These are phyloP conservation scores for Saposhnikovia divaricata DNA, from an alignment of 129 eudicot species.

Conservation along the genomic window DNA sequence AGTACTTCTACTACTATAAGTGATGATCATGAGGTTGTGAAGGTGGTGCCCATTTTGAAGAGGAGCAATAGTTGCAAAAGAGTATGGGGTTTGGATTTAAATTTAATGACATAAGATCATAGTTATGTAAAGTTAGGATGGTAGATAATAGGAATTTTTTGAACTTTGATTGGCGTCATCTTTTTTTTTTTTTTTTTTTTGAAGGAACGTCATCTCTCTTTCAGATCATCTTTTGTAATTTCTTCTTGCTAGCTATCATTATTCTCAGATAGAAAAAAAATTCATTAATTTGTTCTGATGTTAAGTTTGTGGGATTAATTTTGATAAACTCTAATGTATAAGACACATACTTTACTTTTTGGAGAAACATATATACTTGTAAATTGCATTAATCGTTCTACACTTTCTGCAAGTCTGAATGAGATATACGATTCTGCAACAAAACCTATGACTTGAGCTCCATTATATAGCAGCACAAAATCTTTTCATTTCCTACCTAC, in stretches of 20 bases:
- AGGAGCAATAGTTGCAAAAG: not conserved
- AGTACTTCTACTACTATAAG: not conserved
- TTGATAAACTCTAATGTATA: too few species aligned
- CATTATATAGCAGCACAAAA: too few species aligned
- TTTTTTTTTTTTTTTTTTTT: too few species aligned
- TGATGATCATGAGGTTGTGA: not conserved
- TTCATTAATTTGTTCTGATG: not conserved
- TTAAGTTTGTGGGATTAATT: not conserved
- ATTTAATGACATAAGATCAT: slow-evolving; percentile 12
- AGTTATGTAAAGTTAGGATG: slow-evolving; percentile 4
- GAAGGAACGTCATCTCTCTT: not conserved
- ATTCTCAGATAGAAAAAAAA: not conserved
- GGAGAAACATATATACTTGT: too few species aligned
- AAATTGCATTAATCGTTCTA: too few species aligned
- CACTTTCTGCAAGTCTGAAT: too few species aligned
- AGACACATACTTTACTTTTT: too few species aligned
- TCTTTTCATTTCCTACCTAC: too few species aligned
- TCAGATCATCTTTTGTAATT: not conserved
- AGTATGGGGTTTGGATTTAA: slow-evolving; percentile 14
- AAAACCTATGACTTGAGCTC: too few species aligned
- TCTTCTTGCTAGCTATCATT: not conserved
- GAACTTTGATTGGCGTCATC: too few species aligned
- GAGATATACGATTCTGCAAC: too few species aligned
- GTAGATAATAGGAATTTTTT: not conserved
- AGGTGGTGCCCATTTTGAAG: not conserved